Base-by-base conservation (phyloP, 1,284 basidiomycete species). In the Microbotryum lychnidis-dioicae region DNA sequence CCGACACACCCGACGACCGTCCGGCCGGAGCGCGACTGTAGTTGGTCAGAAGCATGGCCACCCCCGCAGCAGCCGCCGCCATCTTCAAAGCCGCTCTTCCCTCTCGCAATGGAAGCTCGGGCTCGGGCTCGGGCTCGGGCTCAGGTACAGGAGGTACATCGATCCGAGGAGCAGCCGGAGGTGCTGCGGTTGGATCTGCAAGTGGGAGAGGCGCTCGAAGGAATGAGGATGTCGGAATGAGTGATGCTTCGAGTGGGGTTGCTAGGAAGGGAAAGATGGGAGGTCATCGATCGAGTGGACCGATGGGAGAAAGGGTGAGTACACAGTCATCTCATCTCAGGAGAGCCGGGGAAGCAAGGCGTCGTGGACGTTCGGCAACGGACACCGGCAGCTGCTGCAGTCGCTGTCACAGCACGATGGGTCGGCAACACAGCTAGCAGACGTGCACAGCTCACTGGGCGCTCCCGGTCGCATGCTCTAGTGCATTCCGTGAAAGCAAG, bases 241-340 rank as follows among this genome's bases (percentile, higher is more conserved):
- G 49, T 6, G 67, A 69, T 21, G 57, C 42, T 3, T 25, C 25
- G n/a, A 46, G 42, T 18, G 60, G 60, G n/a, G 57, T 37, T 0
- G 54, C 37, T 2, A 51, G 48, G 4, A 57, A 47, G n/a, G 21
- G 63, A 3, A 49, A 61, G 33, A 52, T 54, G 31, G 62, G 67
- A 5, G 47, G 60, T 52, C 61, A 60, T 37, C 27, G 37, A 21
- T 23, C 60, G 44, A 25, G 29, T 20, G 57, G 61, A 9, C 67
- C 67, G 10, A 69, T 69, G 67, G 67, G 67, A 20, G 58, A 69
- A 25, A n/a, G 67, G 20, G 66, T 67, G 16, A 60, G 66, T 60
- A 7, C 29, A 3, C 23, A 12, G 6, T 18, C 9, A 42, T 18
- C 12, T 23, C 23, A n/a, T n/a, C n/a, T 1, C 37, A 12, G 37